Percentiles rank a stretch among this genome's conserved stretches.
phyloP scores from a whole-genome alignment of 495 filamentous ascomycete genomes.

The Extremus antarcticus region DNA sequence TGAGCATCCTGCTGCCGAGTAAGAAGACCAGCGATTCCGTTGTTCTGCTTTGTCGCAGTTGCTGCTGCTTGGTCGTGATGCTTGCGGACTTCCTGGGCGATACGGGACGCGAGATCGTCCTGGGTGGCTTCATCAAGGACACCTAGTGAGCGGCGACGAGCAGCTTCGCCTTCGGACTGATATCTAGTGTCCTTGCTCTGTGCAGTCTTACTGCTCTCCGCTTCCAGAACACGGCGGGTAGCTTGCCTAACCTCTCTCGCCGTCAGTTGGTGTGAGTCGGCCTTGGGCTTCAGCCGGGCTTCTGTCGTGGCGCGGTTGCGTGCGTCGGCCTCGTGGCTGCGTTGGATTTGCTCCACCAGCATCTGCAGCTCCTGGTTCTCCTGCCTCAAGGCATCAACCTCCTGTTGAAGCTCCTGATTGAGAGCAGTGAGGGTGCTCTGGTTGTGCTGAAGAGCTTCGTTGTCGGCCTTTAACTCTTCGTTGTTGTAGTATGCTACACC shows the following conservation, averaged over 20 bases:
- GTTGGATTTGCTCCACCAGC: neutral
- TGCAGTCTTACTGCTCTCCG: neutral
- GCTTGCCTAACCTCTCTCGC: neutral
- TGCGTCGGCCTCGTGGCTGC: neutral
- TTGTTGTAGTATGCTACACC: slow-evolving; percentile 47
- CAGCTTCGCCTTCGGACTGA: neutral
- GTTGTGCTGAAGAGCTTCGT: neutral
- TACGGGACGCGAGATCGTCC: slow-evolving; percentile 4
- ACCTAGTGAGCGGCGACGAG: neutral
- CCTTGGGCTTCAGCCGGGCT: neutral
- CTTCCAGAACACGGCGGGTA: neutral
- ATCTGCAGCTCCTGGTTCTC: neutral
- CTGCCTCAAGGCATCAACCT: neutral
- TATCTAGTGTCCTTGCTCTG: neutral
- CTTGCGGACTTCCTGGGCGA: slow-evolving; percentile 9
- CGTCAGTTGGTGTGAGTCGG: neutral
- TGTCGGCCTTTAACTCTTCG: slow-evolving; percentile 47
- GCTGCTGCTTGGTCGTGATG: neutral
- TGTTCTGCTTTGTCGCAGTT: neutral
- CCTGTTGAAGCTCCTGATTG: neutral
- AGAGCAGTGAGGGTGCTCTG: neutral
- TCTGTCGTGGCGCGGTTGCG: neutral
- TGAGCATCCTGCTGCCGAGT: too few species aligned
- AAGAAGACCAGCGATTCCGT: too few species aligned
- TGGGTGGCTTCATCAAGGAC: neutral